Conservation (phyloP, 306 rosid species). For the Quercus agrifolia region DNA sequence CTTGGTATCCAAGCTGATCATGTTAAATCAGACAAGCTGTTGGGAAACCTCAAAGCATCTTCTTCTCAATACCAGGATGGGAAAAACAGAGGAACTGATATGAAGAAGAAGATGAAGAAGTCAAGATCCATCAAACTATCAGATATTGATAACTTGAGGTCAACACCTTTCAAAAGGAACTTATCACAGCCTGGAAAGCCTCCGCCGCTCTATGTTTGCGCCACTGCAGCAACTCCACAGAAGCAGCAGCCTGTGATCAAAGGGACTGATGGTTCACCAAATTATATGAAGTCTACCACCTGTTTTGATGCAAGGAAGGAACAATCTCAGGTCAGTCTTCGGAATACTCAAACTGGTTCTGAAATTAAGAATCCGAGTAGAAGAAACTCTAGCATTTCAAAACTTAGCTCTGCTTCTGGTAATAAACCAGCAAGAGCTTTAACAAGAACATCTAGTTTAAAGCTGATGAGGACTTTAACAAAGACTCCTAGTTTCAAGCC, state of each 20-base stretch:
- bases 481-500: slow-evolving; percentile 71
- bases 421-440: slow-evolving; percentile 38
- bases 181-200: slow-evolving; percentile 43
- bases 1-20: slow-evolving; percentile 63
- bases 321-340: slow-evolving; percentile 50
- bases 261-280: slow-evolving; percentile 57
- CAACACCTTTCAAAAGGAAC: slow-evolving; percentile 34
- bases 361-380: slow-evolving; percentile 31
- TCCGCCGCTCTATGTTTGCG: slow-evolving; percentile 32
- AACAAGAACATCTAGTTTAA: slow-evolving; percentile 48
- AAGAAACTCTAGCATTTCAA: slow-evolving; percentile 33
- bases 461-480: slow-evolving; percentile 62
- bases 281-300: slow-evolving; percentile 97
- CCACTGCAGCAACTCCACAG: slow-evolving; percentile 21
- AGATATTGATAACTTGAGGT: slow-evolving; percentile 47
- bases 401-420: slow-evolving; percentile 32
- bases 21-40: slow-evolving; percentile 50
- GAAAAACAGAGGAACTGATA: slow-evolving; percentile 61
- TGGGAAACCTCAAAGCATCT: slow-evolving; percentile 43
- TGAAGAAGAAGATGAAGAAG: slow-evolving; percentile 86
- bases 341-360: slow-evolving; percentile 32
- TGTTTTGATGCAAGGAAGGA: slow-evolving; percentile 85
- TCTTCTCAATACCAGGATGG: slow-evolving; percentile 60
- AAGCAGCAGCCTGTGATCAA: slow-evolving; percentile 39
- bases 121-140: slow-evolving; percentile 60